phyloP scores from a whole-genome alignment of 495 filamentous ascomycete species.

The Aspergillus campestris region DNA sequence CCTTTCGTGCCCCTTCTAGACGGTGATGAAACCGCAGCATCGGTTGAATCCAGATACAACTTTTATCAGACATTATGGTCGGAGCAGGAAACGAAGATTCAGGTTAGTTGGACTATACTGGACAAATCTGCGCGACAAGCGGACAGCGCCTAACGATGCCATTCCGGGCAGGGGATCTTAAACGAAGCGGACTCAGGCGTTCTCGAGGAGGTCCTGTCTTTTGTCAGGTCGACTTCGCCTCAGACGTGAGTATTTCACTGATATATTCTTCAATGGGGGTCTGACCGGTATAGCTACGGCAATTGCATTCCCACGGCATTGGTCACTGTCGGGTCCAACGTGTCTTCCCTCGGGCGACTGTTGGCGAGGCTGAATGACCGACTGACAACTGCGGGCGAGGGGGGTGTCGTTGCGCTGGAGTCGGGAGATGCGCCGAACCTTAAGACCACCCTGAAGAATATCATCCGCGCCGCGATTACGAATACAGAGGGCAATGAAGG shows the following conservation, averaged over 20 bases:
- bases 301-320: conserved; percentile 67
- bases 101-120: conserved; percentile 38
- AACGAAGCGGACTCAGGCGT: conserved; percentile 45
- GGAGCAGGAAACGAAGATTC: conserved; percentile 55
- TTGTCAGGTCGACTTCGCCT: conserved; percentile 47
- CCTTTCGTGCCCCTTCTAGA: conserved; percentile 54
- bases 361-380: conserved; percentile 56
- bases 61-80: conserved; percentile 62
- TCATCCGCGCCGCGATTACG: conserved; percentile 64
- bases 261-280: conserved; percentile 11
- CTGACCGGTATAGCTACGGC: conserved; percentile 21
- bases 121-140: too few relatives aligned
- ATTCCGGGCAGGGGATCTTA: conserved; percentile 20
- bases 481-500: conserved; percentile 42
- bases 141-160: conserved; percentile 1
- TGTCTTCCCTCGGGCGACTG: conserved; percentile 65
- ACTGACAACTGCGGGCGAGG: conserved; percentile 36
- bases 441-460: conserved; percentile 72
- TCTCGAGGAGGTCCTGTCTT: conserved; percentile 57
- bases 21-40: conserved; percentile 49
- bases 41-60: conserved; percentile 46
- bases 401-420: conserved; percentile 59
- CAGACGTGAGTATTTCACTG: conserved; percentile 25
- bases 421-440: conserved; percentile 75
- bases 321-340: conserved; percentile 79